These are phyloP conservation scores for Populus davidiana DNA, from an alignment of 345 rosid species.

Conservation along the genomic window DNA sequence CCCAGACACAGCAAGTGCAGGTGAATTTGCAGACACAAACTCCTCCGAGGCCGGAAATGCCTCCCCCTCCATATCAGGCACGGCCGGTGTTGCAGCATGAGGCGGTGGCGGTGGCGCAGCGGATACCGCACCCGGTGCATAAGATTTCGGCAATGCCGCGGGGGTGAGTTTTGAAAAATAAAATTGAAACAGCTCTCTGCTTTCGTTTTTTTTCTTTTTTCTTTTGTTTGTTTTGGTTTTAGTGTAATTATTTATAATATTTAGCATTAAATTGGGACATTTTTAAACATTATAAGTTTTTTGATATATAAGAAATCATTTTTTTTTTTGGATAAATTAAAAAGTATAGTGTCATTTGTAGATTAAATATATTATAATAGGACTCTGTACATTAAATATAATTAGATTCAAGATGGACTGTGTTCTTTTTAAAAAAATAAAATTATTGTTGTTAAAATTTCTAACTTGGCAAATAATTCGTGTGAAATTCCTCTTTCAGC, in stretches of 20 bases:
- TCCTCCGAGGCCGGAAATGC: slow-evolving; percentile 18
- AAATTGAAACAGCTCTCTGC: not conserved
- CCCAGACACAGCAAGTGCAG: slow-evolving; percentile 10
- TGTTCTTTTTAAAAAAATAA: too few relatives aligned
- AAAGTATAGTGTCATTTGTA: too few relatives aligned
- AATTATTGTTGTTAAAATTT: too few relatives aligned
- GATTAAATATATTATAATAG: too few relatives aligned
- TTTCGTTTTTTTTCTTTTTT: not conserved
- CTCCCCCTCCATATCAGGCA: slow-evolving; percentile 23
- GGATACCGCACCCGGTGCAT: slow-evolving; percentile 42
- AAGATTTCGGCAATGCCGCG: slow-evolving; percentile 30
- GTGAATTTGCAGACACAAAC: not conserved
- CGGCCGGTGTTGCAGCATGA: slow-evolving; percentile 30
- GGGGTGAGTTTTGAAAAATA: slow-evolving; percentile 24
- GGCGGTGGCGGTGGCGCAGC: slow-evolving; percentile 15
- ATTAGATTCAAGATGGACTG: not conserved
- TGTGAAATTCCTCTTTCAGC: slow-evolving; percentile 24
- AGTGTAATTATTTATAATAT: not conserved
- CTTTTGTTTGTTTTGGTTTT: not conserved
- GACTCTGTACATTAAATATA: too few relatives aligned
- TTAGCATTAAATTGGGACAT: not conserved
- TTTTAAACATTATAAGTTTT: too few relatives aligned
- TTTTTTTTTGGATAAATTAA: too few relatives aligned
- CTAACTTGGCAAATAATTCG: not conserved
- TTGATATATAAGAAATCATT: too few relatives aligned